Evolutionary conservation across 176 grass and related monocot genomes (phyloP).

Genomic region (Cocos nucifera): DNA sequence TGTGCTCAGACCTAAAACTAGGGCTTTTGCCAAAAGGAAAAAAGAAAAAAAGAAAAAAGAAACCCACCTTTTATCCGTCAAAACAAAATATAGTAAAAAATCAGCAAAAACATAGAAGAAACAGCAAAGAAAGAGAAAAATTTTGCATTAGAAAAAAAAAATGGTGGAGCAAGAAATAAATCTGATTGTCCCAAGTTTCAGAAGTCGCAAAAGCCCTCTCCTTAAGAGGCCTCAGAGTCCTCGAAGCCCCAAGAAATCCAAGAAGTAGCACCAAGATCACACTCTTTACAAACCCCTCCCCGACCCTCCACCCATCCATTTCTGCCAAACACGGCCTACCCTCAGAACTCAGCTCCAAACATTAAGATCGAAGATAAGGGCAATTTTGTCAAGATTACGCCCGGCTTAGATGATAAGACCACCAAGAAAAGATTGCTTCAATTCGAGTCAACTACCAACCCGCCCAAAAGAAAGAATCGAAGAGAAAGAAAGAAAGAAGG

Average conservation of each 20-base stretch:
- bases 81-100: no score
- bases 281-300: conserved; percentile 13
- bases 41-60: no score
- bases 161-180: conserved; percentile 21
- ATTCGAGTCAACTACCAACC: conserved; percentile 39
- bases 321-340: not conserved
- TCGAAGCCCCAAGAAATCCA: conserved; percentile 25
- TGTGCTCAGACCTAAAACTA: no score
- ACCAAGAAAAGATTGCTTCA: conserved; percentile 23
- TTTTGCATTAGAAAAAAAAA: not conserved
- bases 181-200: conserved; percentile 73
- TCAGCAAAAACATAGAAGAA: no score
- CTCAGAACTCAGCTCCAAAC: not conserved
- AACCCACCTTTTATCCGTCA: no score
- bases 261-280: conserved; percentile 20
- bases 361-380: not conserved
- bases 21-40: no score
- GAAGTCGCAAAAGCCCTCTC: conserved; percentile 37
- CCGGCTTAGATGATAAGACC: not conserved
- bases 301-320: conserved; percentile 17
- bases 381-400: conserved; percentile 8
- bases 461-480: conserved; percentile 19
- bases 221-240: conserved; percentile 64
- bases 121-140: no score
- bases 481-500: conserved; percentile 5